Conservation (phyloP, 352 stramenopile species). For the Phytophthora sp. region DNA sequence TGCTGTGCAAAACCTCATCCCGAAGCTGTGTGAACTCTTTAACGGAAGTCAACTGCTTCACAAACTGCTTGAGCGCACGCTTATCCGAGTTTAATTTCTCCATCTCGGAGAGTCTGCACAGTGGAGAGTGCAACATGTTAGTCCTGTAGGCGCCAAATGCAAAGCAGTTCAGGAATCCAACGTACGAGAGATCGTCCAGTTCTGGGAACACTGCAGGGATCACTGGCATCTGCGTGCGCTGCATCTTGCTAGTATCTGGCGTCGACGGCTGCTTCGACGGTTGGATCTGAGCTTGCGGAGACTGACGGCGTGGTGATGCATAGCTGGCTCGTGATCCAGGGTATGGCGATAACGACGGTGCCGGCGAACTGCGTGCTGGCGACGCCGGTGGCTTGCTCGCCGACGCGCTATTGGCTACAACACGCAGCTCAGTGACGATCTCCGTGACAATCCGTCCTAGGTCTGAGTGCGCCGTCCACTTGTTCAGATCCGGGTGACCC, state of each 20-base stretch:
- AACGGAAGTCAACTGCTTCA: slow-evolving; percentile 63
- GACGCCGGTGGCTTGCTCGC: slow-evolving; percentile 30
- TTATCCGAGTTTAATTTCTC: slow-evolving; percentile 69
- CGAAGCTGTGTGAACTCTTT: slow-evolving; percentile 76
- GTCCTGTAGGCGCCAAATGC: not conserved
- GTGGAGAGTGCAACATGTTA: slow-evolving; percentile 5
- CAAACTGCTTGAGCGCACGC: slow-evolving; percentile 64
- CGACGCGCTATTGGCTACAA: slow-evolving; percentile 13
- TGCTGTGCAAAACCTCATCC: slow-evolving; percentile 79
- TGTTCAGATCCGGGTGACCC: slow-evolving; percentile 72
- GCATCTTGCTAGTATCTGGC: slow-evolving; percentile 43
- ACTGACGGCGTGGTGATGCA: slow-evolving; percentile 28
- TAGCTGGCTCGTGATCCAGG: slow-evolving; percentile 36
- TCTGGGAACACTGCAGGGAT: slow-evolving; percentile 78
- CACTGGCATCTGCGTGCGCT: slow-evolving; percentile 75
- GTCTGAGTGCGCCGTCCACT: slow-evolving; percentile 86
- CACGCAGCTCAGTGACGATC: slow-evolving; percentile 66
- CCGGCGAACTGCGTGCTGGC: slow-evolving; percentile 21
- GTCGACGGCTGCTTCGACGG: slow-evolving; percentile 41
- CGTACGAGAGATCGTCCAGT: slow-evolving; percentile 82
- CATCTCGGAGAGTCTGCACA: slow-evolving; percentile 53
- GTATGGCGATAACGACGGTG: slow-evolving; percentile 27
- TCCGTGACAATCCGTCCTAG: slow-evolving; percentile 81
- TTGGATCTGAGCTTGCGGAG: slow-evolving; percentile 38
- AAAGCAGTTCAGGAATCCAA: slow-evolving; percentile 1